Base-by-base conservation (phyloP, 257 asterid species). In the Cinchona pubescens region DNA sequence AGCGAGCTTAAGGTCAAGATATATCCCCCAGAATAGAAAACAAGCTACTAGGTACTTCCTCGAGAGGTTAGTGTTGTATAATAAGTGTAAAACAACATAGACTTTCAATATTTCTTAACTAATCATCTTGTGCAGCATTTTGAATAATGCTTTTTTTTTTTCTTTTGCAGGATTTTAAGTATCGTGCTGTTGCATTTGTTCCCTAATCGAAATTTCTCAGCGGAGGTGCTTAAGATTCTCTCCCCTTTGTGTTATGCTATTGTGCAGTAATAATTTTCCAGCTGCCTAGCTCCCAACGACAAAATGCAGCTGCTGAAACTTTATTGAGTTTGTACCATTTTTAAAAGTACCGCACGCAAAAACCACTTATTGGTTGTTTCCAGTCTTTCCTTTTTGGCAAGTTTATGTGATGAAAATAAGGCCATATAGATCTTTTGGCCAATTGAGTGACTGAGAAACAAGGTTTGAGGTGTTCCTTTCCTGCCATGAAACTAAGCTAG, bases 1-100 rank as follows among this genome's bases (percentile, higher is more conserved):
- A 21, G 21, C 1, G 75, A 35, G 11, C 53, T 78, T 42, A 67
- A 65, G 35, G 75, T 78, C 61, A 40, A 67, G 19, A 27, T 78
- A 27, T 78, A 66, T 66, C 82, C 82, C 66, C 82, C 78, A 29
- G 70, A 78, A 30, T 59, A 49, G 29, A 21, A 42, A 42, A n/a
- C 29, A 43, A n/a, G 35, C 72, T 42, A 29, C 25, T 3, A 9
- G 7, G 34, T 40, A 14, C 18, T 67, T 43, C 72, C 37, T 65
- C 0, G 27, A 16, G 38, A 18, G 70, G 70, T 35, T 37, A 19
- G 49, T 0, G 19, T 40, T 19, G 27, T 19, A 18, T n/a, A 2
- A 13, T 35, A 10, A 0, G 40, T 3, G 49, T 15, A 2, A 38
- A 65, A 27, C 35, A 32, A 2, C 16, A 3, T n/a, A 1, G 0